Percentiles rank a stretch among this genome's conserved stretches.
These are phyloP conservation scores for Bipolaris zeicola DNA, from an alignment of 2,329 filamentous ascomycete genomes.

Conservation along the genomic window DNA sequence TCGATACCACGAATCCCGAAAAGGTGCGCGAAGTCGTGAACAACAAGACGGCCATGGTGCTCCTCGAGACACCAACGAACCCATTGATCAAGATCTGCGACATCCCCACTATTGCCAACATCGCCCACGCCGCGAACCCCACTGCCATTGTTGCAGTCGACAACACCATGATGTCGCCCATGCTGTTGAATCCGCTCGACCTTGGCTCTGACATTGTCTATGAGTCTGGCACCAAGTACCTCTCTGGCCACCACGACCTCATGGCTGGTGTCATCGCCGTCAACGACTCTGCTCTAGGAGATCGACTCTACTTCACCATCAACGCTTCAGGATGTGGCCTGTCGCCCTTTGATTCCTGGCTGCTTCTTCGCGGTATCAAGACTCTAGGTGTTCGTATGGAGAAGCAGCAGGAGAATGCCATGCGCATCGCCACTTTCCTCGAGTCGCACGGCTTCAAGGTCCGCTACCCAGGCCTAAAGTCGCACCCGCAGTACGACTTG, in stretches of 20 bases:
- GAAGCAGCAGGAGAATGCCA: constrained; percentile 92
- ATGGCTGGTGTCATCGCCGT: constrained; percentile 97
- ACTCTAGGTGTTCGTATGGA: constrained; percentile 98
- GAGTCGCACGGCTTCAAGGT: constrained; percentile 92
- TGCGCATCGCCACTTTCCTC: constrained; percentile 88
- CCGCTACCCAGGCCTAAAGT: constrained; percentile 90
- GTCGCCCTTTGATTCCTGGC: constrained; percentile 92
- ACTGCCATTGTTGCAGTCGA: constrained; percentile 88
- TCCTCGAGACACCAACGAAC: constrained; percentile 96
- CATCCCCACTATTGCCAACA: constrained; percentile 76
- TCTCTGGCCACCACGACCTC: constrained; percentile 97
- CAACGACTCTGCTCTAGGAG: constrained; percentile 79
- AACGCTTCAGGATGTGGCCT: constrained; percentile 95
- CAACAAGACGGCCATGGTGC: constrained; percentile 88
- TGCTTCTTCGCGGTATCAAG: constrained; percentile 94
- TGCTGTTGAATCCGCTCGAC: constrained; percentile 91
- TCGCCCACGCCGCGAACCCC: constrained; percentile 77
- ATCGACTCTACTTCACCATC: constrained; percentile 95
- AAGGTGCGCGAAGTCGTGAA: constrained; percentile 71
- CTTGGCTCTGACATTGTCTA: constrained; percentile 96
- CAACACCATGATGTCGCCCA: constrained; percentile 98
- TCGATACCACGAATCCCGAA: constrained; percentile 85
- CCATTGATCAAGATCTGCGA: constrained; percentile 98
- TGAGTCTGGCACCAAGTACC: constrained; percentile 96
- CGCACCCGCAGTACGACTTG: constrained; percentile 93